Evolutionary conservation across 2,329 filamentous ascomycete genomes (phyloP).

Genomic region (Trichophyton rubrum): DNA sequence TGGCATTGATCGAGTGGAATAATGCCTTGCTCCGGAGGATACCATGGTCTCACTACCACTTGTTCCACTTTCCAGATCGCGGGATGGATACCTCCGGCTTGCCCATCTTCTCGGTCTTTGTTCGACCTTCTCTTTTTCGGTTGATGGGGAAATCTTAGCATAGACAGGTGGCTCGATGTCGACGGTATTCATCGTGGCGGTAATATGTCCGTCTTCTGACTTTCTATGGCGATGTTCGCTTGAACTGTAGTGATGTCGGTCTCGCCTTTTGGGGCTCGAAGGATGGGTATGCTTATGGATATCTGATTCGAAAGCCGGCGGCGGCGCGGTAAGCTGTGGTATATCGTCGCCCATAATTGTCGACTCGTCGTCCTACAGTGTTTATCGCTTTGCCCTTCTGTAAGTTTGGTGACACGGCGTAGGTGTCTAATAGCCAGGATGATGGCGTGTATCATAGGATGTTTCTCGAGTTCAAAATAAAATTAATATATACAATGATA

Average conservation of each 20-base stretch:
- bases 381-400: background rate
- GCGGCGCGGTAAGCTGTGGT: background rate
- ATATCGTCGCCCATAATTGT: background rate
- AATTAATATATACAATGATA: too few relatives aligned
- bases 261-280: background rate
- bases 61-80: conserved; percentile 2
- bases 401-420: background rate
- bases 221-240: background rate
- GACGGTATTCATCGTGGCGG: background rate
- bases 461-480: too few relatives aligned
- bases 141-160: background rate
- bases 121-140: background rate
- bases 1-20: background rate
- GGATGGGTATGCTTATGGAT: background rate
- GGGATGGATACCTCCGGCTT: background rate
- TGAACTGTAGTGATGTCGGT: background rate
- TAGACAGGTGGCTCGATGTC: background rate
- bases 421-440: too few relatives aligned
- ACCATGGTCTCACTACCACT: background rate
- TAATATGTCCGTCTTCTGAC: background rate
- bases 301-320: background rate
- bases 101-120: background rate
- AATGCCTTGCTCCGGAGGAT: background rate
- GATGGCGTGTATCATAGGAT: too few relatives aligned
- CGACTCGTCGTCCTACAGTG: background rate